Conservation (phyloP, 2,329 filamentous ascomycete species). For the Sporothrix variecibatus region DNA sequence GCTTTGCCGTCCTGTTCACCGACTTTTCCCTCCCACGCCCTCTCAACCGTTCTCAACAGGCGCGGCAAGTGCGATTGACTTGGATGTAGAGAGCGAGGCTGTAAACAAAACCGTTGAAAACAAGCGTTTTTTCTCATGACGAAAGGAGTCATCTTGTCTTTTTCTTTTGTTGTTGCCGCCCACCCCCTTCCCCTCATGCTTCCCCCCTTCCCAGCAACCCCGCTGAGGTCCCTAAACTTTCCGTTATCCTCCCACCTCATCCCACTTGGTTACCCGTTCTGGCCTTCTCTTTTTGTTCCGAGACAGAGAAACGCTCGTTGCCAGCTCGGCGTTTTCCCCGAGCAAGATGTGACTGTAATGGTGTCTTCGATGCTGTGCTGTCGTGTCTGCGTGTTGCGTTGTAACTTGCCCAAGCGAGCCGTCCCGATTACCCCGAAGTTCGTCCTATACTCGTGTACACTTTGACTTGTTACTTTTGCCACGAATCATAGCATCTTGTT, state of each 20-base stretch:
- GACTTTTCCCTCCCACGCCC: constrained; percentile 14
- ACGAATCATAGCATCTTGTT: background rate
- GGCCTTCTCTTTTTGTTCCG: background rate
- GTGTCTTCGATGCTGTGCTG: background rate
- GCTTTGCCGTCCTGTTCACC: constrained; percentile 9
- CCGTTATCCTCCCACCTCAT: background rate
- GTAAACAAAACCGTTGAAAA: background rate
- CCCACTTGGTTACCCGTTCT: background rate
- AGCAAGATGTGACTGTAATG: background rate
- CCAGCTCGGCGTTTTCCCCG: background rate
- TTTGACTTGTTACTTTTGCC: background rate
- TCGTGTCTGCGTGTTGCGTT: background rate
- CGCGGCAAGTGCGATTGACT: constrained; percentile 2
- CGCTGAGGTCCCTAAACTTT: background rate
- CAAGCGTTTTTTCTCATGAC: background rate
- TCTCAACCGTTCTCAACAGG: background rate
- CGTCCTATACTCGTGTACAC: background rate
- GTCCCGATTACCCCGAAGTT: background rate
- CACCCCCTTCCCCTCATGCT: background rate
- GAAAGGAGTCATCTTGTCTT: constrained; percentile 5
- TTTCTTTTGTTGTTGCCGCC: background rate
- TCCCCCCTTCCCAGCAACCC: background rate
- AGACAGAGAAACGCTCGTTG: background rate
- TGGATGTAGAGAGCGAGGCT: background rate
- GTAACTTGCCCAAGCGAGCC: background rate